Evolutionary conservation across 2,329 filamentous ascomycete species (phyloP), one percentile per base, ranked within the genome.

Genomic region (Fusarium nurragi): DNA sequence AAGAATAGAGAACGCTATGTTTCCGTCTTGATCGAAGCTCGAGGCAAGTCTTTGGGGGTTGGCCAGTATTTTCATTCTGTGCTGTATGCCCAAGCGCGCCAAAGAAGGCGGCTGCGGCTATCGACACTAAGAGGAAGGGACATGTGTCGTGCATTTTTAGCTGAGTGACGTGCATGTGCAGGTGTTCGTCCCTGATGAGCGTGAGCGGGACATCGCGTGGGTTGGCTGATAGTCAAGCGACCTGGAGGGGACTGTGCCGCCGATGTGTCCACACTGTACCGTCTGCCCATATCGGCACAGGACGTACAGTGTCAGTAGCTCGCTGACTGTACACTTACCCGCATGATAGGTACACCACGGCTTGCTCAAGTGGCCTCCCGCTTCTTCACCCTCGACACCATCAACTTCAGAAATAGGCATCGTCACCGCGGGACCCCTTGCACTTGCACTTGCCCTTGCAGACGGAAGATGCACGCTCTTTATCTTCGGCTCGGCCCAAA

Each of bases 161-260:
- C 55, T 62, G 62, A 58, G 62, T 65, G 63, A 65, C 62, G 63
- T 67, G 63, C 62, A 66, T 62, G 43, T 47, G 64, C 61, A 66
- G 57, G 50, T 45, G 60, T 59, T 56, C 39, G 66, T 69, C 26
- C 55, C 57, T 63, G 64, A 63, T 62, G 60, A 61, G 63, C 59
- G 44, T 51, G 53, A 51, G 59, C 54, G 59, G 63, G 66, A 67
- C 59, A 60, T 57, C 53, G 54, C 60, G 54, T 65, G 62, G 48
- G 51, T 51, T 48, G 39, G 49, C 36, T 60, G 48, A 39, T 52
- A 49, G 65, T 69, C 67, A 69, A 69, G 51, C 53, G 66, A 71
- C 68, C 65, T 37, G 34, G 40, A 45, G 54, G 47, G 49, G 59
- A 50, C 54, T 60, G 68, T 70, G 46, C 23, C n/a, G n/a, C 16